Evolutionary conservation across 371 early-diverging fungal genomes (phyloP), one percentile per base, ranked within the genome.

Genomic region (Fennellomyces sp.): DNA sequence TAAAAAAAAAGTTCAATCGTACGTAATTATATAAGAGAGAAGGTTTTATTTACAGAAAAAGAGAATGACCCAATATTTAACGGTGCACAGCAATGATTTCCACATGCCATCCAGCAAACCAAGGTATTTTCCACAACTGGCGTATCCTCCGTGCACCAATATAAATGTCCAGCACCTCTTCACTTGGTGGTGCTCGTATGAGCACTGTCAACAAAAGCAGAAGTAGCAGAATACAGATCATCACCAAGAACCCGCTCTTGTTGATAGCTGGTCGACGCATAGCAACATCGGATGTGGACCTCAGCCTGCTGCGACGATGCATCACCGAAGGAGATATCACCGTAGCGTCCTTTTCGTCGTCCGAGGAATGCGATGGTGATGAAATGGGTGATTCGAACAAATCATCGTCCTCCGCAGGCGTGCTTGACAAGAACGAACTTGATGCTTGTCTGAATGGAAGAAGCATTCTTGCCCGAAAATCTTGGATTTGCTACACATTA

Each of bases 101-200:
- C 12, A 78, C 58, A 51, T 72, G 58, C 78, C 78, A 78, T 2
- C 69, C 73, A 33, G 70, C 66, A 51, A 69, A 66, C 74, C 74
- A 73, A 29, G 74, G 70, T 31, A 73, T 64, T 38, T 64, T 69
- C 39, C 74, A 49, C 41, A 75, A 41, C 12, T 61, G 48, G 26
- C 59, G 65, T 31, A 62, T 29, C 11, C 63, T 11, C 11, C 39
- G 56, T 26, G 52, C 23, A 28, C 58, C 58, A 6, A 42, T 31
- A 4, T 55, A 45, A 2, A 35, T 30, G 28, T 13, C 51, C 30
- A 51, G 45, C 45, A 45, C 45, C 45, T 45, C 48, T 13, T 52
- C 51, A 2, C 27, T 28, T 2, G 36, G 15, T 17, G 50, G 27
- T 1, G 11, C 6, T 4, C 25, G 33, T 39, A 45, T 33, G n/a